Evolutionary conservation across 2,329 filamentous ascomycete species (phyloP), one percentile per base, ranked within the genome.

Genomic region (Cytospora piceicola): DNA sequence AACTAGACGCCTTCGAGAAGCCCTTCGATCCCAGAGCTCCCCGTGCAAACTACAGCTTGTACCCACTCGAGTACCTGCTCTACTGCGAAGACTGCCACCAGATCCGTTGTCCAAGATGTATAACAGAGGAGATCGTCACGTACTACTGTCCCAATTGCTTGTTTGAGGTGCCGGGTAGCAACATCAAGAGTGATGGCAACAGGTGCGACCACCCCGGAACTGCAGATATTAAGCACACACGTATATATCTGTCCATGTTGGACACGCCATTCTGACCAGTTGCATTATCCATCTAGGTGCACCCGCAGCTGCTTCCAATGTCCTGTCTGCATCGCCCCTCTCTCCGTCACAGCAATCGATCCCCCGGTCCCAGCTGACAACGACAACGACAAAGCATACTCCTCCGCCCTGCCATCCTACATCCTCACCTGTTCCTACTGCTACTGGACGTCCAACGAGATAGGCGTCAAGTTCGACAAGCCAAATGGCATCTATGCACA

Each of bases 11-110:
- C 66, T 90, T 93, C 70, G 91, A 92, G 66, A 83, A 85, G 68
- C 90, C 92, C 4, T 97, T 99, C 77, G 91, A 99, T 75, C 93
- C 95, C 2, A 88, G 91, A 72, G 89, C 90, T 67, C 87, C 91
- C 20, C 89, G 94, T 46, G 91, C 95, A 66, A 95, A 93, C 76
- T 98, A 93, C 82, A 94, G 93, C 70, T 83, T 99, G 36, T 97
- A 94, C 74, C 94, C 95, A 0, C 88, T 97, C 54, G 94, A 98
- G 74, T 90, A 97, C 75, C 86, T 99, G 30, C 85, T 98, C 51
- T 99, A 96, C 81, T 99, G 95, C 81, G 94, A 97, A 75, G 95
- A 98, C 76, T 99, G 95, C 77, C 93, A 96, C 75, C 91, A 97
- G 77, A 96, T 98, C 68, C 91, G 95, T 71, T 99, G 95, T 75